Evolutionary conservation across 257 asterid species (phyloP).

Genomic region (Solanum piurae): DNA sequence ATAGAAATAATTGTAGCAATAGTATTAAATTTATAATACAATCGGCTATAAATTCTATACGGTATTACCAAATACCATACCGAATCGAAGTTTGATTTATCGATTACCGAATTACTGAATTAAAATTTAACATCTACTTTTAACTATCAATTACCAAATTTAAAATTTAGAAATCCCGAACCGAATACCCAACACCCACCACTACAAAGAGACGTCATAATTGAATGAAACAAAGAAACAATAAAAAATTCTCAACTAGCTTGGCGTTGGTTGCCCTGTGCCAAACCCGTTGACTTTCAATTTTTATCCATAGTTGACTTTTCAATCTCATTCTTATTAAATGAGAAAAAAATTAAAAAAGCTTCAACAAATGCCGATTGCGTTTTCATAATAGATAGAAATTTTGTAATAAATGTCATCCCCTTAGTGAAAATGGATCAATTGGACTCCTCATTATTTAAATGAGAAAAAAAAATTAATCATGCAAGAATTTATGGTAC

Average conservation of each 20-base stretch:
- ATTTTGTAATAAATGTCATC: too few relatives aligned
- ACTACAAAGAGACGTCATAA: neutral
- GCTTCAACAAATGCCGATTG: neutral
- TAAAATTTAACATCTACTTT: too few relatives aligned
- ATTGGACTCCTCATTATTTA: too few relatives aligned
- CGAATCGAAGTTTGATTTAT: too few relatives aligned
- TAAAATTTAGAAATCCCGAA: too few relatives aligned
- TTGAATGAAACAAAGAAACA: neutral
- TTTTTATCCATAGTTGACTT: neutral
- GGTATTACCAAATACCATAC: too few relatives aligned
- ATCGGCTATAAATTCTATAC: too few relatives aligned
- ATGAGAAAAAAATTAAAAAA: too few relatives aligned
- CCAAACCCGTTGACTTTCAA: neutral
- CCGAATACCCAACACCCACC: fast-evolving
- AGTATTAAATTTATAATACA: too few relatives aligned
- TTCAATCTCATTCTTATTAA: neutral
- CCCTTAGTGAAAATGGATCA: too few relatives aligned
- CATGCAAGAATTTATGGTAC: neutral
- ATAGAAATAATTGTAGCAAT: too few relatives aligned
- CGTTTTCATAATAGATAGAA: neutral
- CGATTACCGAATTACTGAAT: neutral
- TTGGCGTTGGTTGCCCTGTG: neutral
- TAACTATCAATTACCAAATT: too few relatives aligned
- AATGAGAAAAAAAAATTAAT: neutral
- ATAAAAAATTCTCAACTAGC: neutral